phyloP scores from a whole-genome alignment of 2,329 filamentous ascomycete species.

The Metarhizium guizhouense region DNA sequence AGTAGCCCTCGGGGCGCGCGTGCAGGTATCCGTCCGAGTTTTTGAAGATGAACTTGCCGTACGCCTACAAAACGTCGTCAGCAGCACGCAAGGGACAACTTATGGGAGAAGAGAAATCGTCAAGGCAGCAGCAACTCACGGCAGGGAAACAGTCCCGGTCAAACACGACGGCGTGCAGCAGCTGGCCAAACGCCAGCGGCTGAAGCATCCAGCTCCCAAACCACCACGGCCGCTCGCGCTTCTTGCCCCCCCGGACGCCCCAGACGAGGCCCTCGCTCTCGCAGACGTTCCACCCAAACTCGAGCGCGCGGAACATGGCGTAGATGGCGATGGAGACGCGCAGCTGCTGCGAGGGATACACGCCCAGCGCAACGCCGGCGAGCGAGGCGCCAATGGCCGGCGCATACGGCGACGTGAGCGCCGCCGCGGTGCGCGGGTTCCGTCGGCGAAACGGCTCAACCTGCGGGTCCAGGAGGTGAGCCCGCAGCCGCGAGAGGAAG shows the following conservation, averaged over 20 bases:
- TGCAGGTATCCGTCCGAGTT: slow-evolving; percentile 76
- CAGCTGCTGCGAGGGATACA: slow-evolving; percentile 57
- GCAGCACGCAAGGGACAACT: neutral
- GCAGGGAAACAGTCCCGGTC: slow-evolving; percentile 65
- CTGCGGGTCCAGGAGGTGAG: slow-evolving; percentile 69
- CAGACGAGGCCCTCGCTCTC: slow-evolving; percentile 65
- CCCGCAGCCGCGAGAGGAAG: slow-evolving; percentile 73
- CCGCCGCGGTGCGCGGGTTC: slow-evolving; percentile 66
- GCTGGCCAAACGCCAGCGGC: slow-evolving; percentile 65
- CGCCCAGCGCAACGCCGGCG: slow-evolving; percentile 72
- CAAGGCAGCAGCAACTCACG: slow-evolving; percentile 27
- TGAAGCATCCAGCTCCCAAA: slow-evolving; percentile 78
- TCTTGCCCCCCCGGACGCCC: slow-evolving; percentile 44
- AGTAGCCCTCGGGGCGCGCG: slow-evolving; percentile 57
- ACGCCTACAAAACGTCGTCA: slow-evolving; percentile 4
- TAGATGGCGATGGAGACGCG: slow-evolving; percentile 78
- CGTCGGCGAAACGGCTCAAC: slow-evolving; percentile 73
- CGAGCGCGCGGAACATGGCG: slow-evolving; percentile 68
- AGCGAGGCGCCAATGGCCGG: slow-evolving; percentile 86
- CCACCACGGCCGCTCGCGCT: slow-evolving; percentile 66
- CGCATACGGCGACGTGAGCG: slow-evolving; percentile 74
- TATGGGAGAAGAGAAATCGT: too few relatives aligned
- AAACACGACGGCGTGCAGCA: slow-evolving; percentile 68
- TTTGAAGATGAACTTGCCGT: slow-evolving; percentile 50
- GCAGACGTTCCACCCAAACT: slow-evolving; percentile 77